These are phyloP conservation scores for Cladosporium sphaerospermum DNA, from an alignment of 2,329 filamentous ascomycete genomes.

Conservation along the genomic window DNA sequence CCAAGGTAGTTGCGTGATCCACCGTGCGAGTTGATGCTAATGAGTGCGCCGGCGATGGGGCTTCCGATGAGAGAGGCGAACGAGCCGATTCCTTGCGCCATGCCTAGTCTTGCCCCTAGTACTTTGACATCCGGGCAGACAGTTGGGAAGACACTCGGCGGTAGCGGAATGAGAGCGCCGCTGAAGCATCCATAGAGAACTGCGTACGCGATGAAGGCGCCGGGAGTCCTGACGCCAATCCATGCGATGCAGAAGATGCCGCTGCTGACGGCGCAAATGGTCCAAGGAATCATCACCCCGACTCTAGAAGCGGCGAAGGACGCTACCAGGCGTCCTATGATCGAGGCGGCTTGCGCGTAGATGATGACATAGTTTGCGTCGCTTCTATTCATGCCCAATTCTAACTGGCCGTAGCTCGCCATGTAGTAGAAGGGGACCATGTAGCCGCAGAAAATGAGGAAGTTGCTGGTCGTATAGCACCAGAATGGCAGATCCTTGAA, in stretches of 20 bases:
- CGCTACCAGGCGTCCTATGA: slow-evolving; percentile 47
- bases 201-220: slow-evolving; percentile 37
- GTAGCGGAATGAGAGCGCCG: slow-evolving; percentile 41
- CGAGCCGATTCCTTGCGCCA: slow-evolving; percentile 41
- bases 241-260: slow-evolving; percentile 50
- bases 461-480: slow-evolving; percentile 28
- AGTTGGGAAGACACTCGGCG: slow-evolving; percentile 37
- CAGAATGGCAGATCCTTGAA: slow-evolving; percentile 37
- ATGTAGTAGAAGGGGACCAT: slow-evolving; percentile 40
- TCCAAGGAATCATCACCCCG: slow-evolving; percentile 51
- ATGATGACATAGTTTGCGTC: slow-evolving; percentile 51
- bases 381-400: slow-evolving; percentile 38
- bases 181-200: slow-evolving; percentile 41
- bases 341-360: slow-evolving; percentile 51
- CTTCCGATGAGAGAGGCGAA: slow-evolving; percentile 40
- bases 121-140: slow-evolving; percentile 43
- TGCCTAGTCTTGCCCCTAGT: slow-evolving; percentile 42
- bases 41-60: slow-evolving; percentile 41
- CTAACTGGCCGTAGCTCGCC: slow-evolving; percentile 31
- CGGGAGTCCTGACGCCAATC: slow-evolving; percentile 42
- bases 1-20: slow-evolving; percentile 22
- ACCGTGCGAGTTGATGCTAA: slow-evolving; percentile 5
- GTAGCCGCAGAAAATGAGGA: slow-evolving; percentile 30
- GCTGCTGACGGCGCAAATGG: slow-evolving; percentile 42
- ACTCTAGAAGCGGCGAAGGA: slow-evolving; percentile 43